Evolutionary conservation across 768 basidiomycete genomes (phyloP).

Genomic region (Tricholoma hemisulphureum): DNA sequence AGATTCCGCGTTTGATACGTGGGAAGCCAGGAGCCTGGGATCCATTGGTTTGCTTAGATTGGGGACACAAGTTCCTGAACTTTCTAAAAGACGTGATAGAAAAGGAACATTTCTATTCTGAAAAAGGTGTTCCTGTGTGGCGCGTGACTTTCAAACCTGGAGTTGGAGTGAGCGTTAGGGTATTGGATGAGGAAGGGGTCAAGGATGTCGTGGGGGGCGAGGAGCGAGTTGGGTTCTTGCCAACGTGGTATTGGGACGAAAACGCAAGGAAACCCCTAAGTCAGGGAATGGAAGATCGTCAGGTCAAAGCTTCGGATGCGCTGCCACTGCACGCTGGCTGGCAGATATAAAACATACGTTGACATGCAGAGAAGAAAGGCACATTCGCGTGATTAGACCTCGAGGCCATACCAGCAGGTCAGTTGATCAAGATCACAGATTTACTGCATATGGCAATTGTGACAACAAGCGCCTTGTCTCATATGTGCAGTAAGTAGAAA

Average conservation of each 20-base stretch:
- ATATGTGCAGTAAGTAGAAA: neutral
- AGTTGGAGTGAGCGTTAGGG: conserved; percentile 49
- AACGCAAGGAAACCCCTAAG: conserved; percentile 4
- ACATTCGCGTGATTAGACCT: conserved; percentile 15
- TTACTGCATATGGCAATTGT: conserved; percentile 5
- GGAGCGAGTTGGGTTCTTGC: conserved; percentile 78
- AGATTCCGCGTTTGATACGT: conserved; percentile 75
- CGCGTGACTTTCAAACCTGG: conserved; percentile 64
- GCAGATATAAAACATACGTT: conserved; percentile 21
- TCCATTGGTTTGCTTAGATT: conserved; percentile 67
- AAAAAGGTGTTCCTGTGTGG: conserved; percentile 51
- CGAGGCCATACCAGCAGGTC: conserved; percentile 32
- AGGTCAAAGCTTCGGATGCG: conserved; percentile 4
- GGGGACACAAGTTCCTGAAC: conserved; percentile 62
- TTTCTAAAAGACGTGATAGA: conserved; percentile 45
- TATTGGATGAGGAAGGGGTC: conserved; percentile 48
- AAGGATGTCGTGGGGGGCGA: conserved; percentile 64
- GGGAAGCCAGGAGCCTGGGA: conserved; percentile 78
- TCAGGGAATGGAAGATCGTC: conserved; percentile 1
- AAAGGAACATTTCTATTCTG: conserved; percentile 21
- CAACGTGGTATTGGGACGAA: conserved; percentile 66
- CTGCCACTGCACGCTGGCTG: conserved; percentile 16
- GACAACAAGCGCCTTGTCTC: conserved; percentile 5
- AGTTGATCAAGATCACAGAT: conserved; percentile 32
- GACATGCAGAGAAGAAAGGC: conserved; percentile 10